A percentile compares a stretch with the other conserved stretches of the same genome.
Conservation (phyloP, 2,329 filamentous ascomycete genomes). For the Hypocreales sp. region DNA sequence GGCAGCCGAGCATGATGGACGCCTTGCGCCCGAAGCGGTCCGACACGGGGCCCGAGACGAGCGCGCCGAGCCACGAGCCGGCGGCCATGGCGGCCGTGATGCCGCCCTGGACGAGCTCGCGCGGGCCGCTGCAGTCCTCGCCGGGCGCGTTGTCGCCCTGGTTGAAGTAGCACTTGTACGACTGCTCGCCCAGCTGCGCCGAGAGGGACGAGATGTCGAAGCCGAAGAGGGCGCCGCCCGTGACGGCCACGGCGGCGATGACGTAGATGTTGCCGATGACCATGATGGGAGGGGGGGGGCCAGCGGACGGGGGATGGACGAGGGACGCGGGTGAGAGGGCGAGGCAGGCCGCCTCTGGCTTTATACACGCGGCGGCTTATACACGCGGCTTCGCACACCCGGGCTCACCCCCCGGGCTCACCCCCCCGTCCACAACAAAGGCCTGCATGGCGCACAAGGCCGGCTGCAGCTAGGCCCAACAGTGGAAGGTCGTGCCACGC, state of each 20-base stretch:
- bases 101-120: conserved; percentile 30
- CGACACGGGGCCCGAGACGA: conserved; percentile 30
- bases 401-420: no score
- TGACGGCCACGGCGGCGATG: conserved; percentile 18
- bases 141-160: conserved; percentile 16
- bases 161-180: conserved; percentile 23
- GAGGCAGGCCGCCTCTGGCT: no score
- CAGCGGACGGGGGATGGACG: background rate
- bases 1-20: conserved; percentile 32
- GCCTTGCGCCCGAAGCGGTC: conserved; percentile 33
- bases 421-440: no score
- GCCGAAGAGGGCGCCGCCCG: conserved; percentile 29
- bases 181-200: conserved; percentile 22
- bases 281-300: conserved; percentile 7
- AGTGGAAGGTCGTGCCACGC: no score
- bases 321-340: no score
- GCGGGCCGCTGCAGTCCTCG: conserved; percentile 16
- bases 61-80: conserved; percentile 33
- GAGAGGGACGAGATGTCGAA: conserved; percentile 44
- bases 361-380: no score
- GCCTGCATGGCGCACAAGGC: no score
- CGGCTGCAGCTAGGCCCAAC: no score
- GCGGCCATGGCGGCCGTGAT: conserved; percentile 36
- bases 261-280: conserved; percentile 19
- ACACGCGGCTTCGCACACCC: no score